A percentile compares a stretch with the other conserved stretches of the same genome.
Evolutionary conservation across 805 yeast species (phyloP).

Genomic region (Monosporozyma unispora): DNA sequence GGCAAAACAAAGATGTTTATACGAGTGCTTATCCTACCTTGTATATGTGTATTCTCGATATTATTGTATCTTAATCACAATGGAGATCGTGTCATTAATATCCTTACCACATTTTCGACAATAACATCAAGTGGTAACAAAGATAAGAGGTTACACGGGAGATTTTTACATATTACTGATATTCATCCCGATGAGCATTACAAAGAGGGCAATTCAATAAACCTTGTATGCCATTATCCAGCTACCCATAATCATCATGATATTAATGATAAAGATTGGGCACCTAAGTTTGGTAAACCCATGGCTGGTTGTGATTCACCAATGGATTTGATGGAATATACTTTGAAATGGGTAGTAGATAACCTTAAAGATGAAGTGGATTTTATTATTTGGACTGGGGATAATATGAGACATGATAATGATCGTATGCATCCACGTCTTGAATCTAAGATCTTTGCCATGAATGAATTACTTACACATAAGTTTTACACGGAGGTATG

Average conservation of each 20-base stretch:
- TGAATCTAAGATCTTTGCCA: constrained; percentile 58
- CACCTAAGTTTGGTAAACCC: constrained; percentile 69
- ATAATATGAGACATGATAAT: constrained; percentile 76
- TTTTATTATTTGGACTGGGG: constrained; percentile 88
- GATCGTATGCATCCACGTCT: constrained; percentile 69
- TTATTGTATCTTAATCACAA: too few species aligned
- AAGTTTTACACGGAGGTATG: constrained; percentile 42
- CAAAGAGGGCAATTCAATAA: constrained; percentile 40
- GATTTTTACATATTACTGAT: constrained; percentile 81
- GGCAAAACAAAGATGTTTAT: too few species aligned
- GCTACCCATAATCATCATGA: constrained; percentile 7
- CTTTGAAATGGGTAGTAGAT: constrained; percentile 56
- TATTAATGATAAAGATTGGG: constrained; percentile 31
- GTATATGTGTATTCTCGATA: too few species aligned
- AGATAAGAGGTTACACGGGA: constrained; percentile 45
- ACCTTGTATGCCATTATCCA: constrained; percentile 45
- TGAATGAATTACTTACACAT: constrained; percentile 51
- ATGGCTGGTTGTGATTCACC: constrained; percentile 74
- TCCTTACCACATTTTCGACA: too few species aligned
- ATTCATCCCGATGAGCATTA: constrained; percentile 76
- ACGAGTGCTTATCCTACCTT: too few species aligned
- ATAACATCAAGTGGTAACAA: too few species aligned
- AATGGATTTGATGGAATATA: constrained; percentile 46
- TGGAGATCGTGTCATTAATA: too few species aligned
- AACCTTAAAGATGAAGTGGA: constrained; percentile 70